phyloP scores from a whole-genome alignment of 2,329 filamentous ascomycete genomes.

The Aureobasidium sp. region DNA sequence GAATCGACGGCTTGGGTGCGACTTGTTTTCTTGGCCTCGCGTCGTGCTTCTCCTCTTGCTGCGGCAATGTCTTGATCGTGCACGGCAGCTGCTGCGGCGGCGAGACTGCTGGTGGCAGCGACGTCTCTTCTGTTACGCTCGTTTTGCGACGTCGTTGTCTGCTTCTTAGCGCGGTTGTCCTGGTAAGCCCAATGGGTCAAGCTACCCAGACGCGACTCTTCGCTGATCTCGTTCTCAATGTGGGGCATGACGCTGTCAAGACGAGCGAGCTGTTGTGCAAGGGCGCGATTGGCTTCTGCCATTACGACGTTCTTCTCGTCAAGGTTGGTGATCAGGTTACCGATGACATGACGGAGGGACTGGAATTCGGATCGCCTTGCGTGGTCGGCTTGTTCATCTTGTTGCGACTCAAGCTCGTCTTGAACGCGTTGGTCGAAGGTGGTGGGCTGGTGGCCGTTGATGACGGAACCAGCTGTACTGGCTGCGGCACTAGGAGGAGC shows the following conservation, averaged over 20 bases:
- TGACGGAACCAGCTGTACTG: slow-evolving; percentile 28
- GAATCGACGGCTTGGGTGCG: slow-evolving; percentile 62
- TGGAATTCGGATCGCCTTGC: slow-evolving; percentile 66
- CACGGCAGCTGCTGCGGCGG: slow-evolving; percentile 62
- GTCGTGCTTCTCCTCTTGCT: slow-evolving; percentile 70
- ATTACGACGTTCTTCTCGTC: slow-evolving; percentile 99
- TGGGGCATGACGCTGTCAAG: slow-evolving; percentile 82
- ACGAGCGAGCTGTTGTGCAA: slow-evolving; percentile 74
- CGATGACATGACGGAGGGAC: slow-evolving; percentile 67
- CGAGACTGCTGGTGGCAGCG: slow-evolving; percentile 59
- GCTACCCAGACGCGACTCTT: slow-evolving; percentile 89
- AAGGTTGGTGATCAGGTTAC: slow-evolving; percentile 78
- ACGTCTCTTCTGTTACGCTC: slow-evolving; percentile 73
- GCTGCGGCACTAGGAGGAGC: slow-evolving; percentile 31
- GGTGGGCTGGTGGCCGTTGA: slow-evolving; percentile 24
- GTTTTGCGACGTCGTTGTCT: slow-evolving; percentile 42
- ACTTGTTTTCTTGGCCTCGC: slow-evolving; percentile 60
- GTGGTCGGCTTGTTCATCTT: slow-evolving; percentile 42
- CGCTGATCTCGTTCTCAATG: slow-evolving; percentile 81
- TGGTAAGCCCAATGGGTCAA: slow-evolving; percentile 92
- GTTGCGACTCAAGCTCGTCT: slow-evolving; percentile 13
- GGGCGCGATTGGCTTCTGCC: slow-evolving; percentile 80
- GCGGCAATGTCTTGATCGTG: slow-evolving; percentile 77
- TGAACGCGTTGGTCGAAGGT: slow-evolving; percentile 5
- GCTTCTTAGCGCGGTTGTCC: slow-evolving; percentile 57